phyloP scores from a whole-genome alignment of 164 flowering plant species.

The Liriodendron chinense region DNA sequence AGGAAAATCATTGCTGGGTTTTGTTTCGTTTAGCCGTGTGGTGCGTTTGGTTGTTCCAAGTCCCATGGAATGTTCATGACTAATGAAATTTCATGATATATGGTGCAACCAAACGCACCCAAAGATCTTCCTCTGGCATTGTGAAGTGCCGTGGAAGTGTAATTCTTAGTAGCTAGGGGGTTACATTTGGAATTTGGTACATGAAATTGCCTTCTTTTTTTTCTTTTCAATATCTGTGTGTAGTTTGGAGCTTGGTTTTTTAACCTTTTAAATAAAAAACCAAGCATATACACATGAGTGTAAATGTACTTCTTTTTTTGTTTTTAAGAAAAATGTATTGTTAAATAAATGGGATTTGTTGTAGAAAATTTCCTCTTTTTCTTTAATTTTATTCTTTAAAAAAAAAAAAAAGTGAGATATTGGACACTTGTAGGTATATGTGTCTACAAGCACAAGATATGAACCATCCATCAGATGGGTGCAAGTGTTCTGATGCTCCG shows the following conservation, averaged over 20 bases:
- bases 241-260: constrained; percentile 2
- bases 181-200: not conserved
- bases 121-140: not conserved
- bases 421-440: too few relatives aligned
- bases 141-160: not conserved
- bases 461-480: too few relatives aligned
- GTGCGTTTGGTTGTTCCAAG: too few relatives aligned
- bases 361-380: too few relatives aligned
- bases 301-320: not conserved
- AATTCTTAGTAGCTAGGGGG: not conserved
- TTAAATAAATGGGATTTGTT: not conserved
- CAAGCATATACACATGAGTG: not conserved
- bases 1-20: not conserved
- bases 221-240: not conserved
- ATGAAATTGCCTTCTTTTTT: not conserved
- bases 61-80: too few relatives aligned
- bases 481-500: too few relatives aligned
- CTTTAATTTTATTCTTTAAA: too few relatives aligned
- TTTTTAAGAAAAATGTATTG: not conserved
- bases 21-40: not conserved
- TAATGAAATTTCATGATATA: too few relatives aligned
- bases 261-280: constrained; percentile 1
- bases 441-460: too few relatives aligned
- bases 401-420: too few relatives aligned
- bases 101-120: too few relatives aligned